These are phyloP conservation scores for Flaveria robusta DNA, from an alignment of 129 eudicot genomes.

Conservation along the genomic window DNA sequence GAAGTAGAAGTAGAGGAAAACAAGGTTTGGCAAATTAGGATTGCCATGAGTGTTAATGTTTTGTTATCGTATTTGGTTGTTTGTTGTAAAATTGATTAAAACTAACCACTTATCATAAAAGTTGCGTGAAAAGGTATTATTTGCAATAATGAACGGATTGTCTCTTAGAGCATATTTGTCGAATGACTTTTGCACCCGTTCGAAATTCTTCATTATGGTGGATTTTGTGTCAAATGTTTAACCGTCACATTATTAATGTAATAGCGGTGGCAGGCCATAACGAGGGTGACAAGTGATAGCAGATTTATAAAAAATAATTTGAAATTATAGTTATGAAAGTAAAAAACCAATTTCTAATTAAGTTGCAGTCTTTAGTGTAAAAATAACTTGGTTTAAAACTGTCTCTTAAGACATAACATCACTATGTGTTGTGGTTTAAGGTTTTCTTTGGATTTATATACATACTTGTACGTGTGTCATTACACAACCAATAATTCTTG, in stretches of 20 bases:
- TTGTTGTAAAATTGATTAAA: not conserved
- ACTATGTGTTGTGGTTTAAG: no score
- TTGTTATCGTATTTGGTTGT: conserved; percentile 1
- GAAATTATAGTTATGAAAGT: no score
- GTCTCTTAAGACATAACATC: no score
- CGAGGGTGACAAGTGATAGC: no score
- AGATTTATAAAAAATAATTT: no score
- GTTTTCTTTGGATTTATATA: no score
- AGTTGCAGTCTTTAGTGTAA: no score
- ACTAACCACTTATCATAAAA: conserved; percentile 5
- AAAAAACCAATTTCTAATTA: no score
- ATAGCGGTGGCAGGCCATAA: not conserved
- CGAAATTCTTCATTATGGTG: not conserved
- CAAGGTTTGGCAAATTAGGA: conserved; percentile 5
- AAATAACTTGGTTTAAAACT: no score
- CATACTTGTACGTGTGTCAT: no score
- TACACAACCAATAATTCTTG: no score
- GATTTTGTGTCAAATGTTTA: not conserved
- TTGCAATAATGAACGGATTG: not conserved
- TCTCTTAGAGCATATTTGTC: not conserved
- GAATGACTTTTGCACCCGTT: not conserved
- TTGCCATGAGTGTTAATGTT: conserved; percentile 15
- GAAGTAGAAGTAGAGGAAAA: conserved; percentile 24
- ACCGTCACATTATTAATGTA: not conserved
- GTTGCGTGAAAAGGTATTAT: not conserved